Base-by-base conservation (phyloP, 768 basidiomycete species). In the Pholiota microspora region DNA sequence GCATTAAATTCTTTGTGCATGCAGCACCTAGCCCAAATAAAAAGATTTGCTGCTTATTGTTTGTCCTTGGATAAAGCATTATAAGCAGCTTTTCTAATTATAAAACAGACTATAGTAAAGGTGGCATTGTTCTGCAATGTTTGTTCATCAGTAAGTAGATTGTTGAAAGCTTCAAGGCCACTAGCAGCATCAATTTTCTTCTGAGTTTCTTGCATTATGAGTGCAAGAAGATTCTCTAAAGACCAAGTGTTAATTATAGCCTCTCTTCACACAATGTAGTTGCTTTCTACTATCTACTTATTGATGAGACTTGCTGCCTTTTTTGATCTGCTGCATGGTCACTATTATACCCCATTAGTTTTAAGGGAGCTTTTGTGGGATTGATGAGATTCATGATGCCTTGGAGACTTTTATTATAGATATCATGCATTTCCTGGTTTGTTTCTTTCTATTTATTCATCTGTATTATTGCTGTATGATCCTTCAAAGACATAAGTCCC, bases 251-350 rank as follows among this genome's bases (percentile, higher is more conserved):
- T 55, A 31, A 12, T 6, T 16, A 46, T 45, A 16, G 61, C 59
- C n/a, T 62, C 58, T 10, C 64, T 62, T 4, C 55, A 47, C 0
- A 52, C 18, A 7, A 44, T 40, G 2, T 25, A 32, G 10, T 54
- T 50, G 1, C 51, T 49, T 34, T 53, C 49, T 13, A 53, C 12
- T 1, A 21, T 18, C 59, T 59, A 61, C 6, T 50, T 48, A n/a
- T 18, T 3, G 4, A 64, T 35, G 7, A 64, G 38, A 7, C 49
- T 21, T 18, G 55, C 45, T 10, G 36, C 54, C 29, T 59, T 58
- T 61, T 62, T 40, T 66, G 56, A 25, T 62, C 57, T 2, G 59
- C 48, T 0, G 60, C 55, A 47, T 66, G 62, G 49, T 66, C 62
- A 1, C 57, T 34, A 35, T 42, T 61, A 3, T 54, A 55, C 4